A percentile compares a stretch with the other conserved stretches of the same genome.
Conservation (phyloP, 1,284 basidiomycete species). For the Cutaneotrichosporon sp. region DNA sequence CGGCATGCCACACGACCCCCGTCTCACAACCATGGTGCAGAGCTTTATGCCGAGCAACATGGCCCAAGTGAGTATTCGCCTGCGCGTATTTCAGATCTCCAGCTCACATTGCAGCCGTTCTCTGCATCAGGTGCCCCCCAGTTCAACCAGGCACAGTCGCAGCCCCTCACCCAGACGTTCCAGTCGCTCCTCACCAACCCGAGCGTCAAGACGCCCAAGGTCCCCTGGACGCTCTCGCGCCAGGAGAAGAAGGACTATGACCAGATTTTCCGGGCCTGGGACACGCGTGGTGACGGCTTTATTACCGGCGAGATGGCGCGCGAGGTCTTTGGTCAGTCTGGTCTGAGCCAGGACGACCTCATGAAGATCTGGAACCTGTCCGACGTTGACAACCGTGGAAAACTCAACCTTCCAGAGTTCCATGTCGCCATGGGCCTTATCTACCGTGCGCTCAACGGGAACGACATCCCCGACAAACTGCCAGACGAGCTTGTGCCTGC, state of each 20-base stretch:
- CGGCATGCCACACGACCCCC: slow-evolving; percentile 61
- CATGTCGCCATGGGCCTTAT: slow-evolving; percentile 99
- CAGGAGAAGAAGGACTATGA: slow-evolving; percentile 97
- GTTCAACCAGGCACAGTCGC: slow-evolving; percentile 49
- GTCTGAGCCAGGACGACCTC: slow-evolving; percentile 79
- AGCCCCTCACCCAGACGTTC: slow-evolving; percentile 56
- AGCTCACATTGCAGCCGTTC: no score
- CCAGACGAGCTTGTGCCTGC: slow-evolving; percentile 89
- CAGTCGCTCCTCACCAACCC: slow-evolving; percentile 57
- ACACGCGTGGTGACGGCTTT: slow-evolving; percentile 68
- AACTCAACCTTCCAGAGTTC: slow-evolving; percentile 92
- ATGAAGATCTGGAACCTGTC: slow-evolving; percentile 92
- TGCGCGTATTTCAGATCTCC: no score
- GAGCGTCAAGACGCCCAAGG: slow-evolving; percentile 64
- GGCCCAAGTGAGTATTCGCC: slow-evolving; percentile 35
- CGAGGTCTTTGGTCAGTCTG: slow-evolving; percentile 94
- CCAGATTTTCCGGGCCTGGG: slow-evolving; percentile 95
- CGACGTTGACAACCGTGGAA: slow-evolving; percentile 84
- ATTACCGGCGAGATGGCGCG: slow-evolving; percentile 79
- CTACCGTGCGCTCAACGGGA: slow-evolving; percentile 90
- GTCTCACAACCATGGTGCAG: slow-evolving; percentile 75
- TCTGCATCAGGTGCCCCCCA: slow-evolving; percentile 54
- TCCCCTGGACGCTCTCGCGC: slow-evolving; percentile 84
- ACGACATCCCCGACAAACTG: slow-evolving; percentile 77
- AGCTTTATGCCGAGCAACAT: slow-evolving; percentile 67